Percentiles rank a stretch among this genome's conserved stretches.
Evolutionary conservation across 23 red algal genomes (phyloP).

Genomic region (Gracilariopsis chorda): DNA sequence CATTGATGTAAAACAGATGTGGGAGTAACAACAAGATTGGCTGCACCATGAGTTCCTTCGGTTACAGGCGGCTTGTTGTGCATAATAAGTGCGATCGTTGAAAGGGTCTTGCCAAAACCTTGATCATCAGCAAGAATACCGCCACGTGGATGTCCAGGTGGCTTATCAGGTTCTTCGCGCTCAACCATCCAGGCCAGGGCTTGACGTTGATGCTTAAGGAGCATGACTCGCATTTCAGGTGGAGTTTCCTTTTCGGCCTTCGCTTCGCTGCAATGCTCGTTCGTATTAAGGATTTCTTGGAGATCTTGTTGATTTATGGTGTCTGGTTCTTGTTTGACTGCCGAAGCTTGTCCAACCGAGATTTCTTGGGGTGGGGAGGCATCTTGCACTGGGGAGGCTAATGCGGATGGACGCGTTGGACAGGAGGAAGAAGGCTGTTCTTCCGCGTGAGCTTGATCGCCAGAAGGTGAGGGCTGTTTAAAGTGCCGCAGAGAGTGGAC

Average conservation of each 20-base stretch:
- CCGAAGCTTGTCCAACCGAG: too few species aligned
- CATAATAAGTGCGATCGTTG: constrained; percentile 29
- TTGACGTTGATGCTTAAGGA: constrained; percentile 68
- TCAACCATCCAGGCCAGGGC: constrained; percentile 82
- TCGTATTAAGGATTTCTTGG: not conserved
- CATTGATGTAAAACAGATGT: constrained; percentile 72
- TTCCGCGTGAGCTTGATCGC: too few species aligned
- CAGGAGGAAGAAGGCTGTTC: too few species aligned
- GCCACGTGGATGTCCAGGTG: not conserved
- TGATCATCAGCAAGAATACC: constrained; percentile 66
- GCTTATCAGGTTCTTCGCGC: constrained; percentile 22
- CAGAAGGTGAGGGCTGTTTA: too few species aligned
- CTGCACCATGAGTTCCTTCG: not conserved
- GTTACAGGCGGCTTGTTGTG: not conserved
- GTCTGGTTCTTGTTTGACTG: too few species aligned
- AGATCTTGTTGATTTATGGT: not conserved
- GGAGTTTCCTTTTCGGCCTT: constrained; percentile 38
- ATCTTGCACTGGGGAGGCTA: too few species aligned
- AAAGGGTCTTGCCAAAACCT: constrained; percentile 73
- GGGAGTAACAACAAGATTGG: constrained; percentile 70
- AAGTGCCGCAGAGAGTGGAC: too few species aligned
- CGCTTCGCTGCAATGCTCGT: constrained; percentile 22
- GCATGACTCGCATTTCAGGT: constrained; percentile 4
- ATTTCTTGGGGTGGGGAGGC: too few species aligned
- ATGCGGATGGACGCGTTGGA: too few species aligned